phyloP scores from a whole-genome alignment of 192 early-diverging fungal species.

The Coemansia sp. region DNA sequence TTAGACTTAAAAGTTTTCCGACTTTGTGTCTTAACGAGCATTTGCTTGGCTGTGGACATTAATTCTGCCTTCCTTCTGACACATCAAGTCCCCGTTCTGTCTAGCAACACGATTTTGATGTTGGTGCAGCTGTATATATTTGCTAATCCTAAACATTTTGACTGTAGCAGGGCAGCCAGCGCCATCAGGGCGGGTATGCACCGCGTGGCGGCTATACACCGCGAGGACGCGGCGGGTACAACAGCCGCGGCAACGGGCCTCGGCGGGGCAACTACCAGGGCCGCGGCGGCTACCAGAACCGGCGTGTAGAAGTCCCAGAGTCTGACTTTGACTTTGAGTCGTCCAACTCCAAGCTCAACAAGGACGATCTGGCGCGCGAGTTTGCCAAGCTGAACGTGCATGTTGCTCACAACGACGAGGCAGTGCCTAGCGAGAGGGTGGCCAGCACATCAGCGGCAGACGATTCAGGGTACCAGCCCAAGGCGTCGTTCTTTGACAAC shows the following conservation, averaged over 20 bases:
- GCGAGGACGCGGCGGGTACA: conserved; percentile 27
- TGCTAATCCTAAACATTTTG: not conserved
- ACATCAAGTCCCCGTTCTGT: not conserved
- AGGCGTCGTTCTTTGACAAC: conserved; percentile 92
- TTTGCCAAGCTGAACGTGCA: conserved; percentile 57
- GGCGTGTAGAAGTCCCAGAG: conserved; percentile 63
- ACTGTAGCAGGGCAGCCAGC: conserved; percentile 20
- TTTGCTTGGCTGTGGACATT: conserved; percentile 37
- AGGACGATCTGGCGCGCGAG: conserved; percentile 77
- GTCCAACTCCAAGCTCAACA: conserved; percentile 94
- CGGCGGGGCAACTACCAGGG: conserved; percentile 43
- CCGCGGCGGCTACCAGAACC: conserved; percentile 41
- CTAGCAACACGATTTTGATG: not conserved
- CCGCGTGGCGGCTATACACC: conserved; percentile 22
- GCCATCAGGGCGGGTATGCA: conserved; percentile 33
- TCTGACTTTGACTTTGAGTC: conserved; percentile 96
- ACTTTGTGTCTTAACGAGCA: conserved; percentile 27
- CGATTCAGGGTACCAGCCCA: conserved; percentile 67
- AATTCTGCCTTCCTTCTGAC: conserved; percentile 58
- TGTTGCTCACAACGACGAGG: conserved; percentile 25
- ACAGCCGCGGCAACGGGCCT: conserved; percentile 18
- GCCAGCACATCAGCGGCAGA: conserved; percentile 20
- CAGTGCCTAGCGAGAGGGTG: not conserved
- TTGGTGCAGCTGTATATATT: not conserved
- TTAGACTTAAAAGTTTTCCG: conserved; percentile 25